phyloP scores from a whole-genome alignment of 257 asterid genomes.

The Forsythia viridissima region DNA sequence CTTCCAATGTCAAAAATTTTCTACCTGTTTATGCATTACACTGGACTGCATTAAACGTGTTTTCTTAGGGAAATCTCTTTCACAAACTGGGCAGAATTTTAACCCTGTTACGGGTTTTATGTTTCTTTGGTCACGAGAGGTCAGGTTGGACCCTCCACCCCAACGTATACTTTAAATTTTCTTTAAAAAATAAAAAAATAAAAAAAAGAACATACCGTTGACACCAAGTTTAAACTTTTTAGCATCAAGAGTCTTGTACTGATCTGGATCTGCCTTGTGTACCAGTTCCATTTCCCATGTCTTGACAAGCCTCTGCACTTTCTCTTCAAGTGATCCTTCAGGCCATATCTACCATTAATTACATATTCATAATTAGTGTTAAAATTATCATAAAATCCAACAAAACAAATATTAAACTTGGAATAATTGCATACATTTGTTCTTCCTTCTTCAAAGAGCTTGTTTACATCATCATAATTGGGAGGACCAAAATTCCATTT shows the following conservation, averaged over 20 bases:
- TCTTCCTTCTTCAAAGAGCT: slow-evolving; percentile 77
- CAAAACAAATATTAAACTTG: background rate
- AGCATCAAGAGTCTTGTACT: slow-evolving; percentile 46
- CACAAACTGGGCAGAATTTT: no score
- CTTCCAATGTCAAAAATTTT: slow-evolving; percentile 34
- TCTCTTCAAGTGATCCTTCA: slow-evolving; percentile 58
- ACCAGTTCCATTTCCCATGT: slow-evolving; percentile 75
- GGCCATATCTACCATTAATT: slow-evolving; percentile 45
- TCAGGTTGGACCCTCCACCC: no score
- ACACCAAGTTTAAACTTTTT: slow-evolving; percentile 33
- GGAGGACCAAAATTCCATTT: slow-evolving; percentile 72
- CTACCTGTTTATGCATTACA: slow-evolving; percentile 28
- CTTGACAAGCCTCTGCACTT: slow-evolving; percentile 60
- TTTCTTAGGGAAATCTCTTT: background rate
- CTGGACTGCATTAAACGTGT: background rate
- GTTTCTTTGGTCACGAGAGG: no score
- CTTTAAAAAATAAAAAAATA: no score
- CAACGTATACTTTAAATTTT: no score
- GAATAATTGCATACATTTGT: slow-evolving; percentile 43
- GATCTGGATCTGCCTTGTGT: slow-evolving; percentile 53
- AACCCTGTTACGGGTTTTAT: no score
- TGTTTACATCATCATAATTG: slow-evolving; percentile 61
- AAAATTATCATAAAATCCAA: background rate
- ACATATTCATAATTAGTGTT: background rate
- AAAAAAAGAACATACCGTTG: slow-evolving; percentile 36